Conservation (phyloP, 345 rosid genomes). For the Angophora floribunda region DNA sequence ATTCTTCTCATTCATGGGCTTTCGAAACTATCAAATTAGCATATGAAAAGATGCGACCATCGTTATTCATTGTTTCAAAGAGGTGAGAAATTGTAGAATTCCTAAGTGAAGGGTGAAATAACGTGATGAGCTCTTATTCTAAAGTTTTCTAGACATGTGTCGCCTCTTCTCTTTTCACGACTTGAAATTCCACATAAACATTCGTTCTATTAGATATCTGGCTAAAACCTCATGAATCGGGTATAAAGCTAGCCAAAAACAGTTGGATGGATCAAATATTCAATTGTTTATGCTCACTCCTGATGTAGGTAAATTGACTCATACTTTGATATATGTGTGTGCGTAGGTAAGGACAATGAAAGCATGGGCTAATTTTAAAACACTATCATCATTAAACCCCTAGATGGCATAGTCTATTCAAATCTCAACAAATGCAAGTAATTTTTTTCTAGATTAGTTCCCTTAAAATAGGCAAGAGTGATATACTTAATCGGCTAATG, state of each 20-base stretch:
- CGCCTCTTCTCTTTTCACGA: not conserved
- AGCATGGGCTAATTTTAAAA: not conserved
- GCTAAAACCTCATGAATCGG: not conserved
- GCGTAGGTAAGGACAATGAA: not conserved
- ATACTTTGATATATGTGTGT: not conserved
- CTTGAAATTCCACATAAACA: not conserved
- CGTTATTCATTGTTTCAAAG: not conserved
- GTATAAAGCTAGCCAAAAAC: not conserved
- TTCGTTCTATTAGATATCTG: not conserved
- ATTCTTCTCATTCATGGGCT: not conserved
- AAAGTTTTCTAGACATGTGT: not conserved
- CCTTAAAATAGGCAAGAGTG: not conserved
- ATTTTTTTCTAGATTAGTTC: not conserved
- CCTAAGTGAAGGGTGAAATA: not conserved
- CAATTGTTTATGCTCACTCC: not conserved
- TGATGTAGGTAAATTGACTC: not conserved
- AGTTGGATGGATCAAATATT: not conserved
- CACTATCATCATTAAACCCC: not conserved
- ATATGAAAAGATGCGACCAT: not conserved
- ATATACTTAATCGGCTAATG: not conserved
- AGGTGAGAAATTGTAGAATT: not conserved
- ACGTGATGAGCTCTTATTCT: not conserved
- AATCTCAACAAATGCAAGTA: not conserved
- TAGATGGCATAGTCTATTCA: not conserved
- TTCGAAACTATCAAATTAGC: not conserved